phyloP scores from a whole-genome alignment of 73 alveolate genomes.

The Uronychia setigera region DNA sequence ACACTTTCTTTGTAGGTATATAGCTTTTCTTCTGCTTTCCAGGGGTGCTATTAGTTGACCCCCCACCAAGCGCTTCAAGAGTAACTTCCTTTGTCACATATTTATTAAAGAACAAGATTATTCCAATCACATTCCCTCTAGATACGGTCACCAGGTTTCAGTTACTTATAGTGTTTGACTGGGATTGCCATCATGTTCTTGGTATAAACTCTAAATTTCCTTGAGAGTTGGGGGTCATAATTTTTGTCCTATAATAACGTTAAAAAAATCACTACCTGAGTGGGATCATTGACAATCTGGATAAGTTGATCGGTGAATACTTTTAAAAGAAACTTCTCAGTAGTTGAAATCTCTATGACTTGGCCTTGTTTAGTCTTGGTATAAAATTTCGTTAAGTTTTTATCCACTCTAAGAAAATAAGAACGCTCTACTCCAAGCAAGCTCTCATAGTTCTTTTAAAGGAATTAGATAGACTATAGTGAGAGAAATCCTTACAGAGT shows the following conservation, averaged over 20 bases:
- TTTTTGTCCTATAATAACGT: neutral
- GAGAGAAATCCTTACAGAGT: neutral
- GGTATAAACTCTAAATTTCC: neutral
- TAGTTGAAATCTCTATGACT: neutral
- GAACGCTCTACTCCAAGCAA: neutral
- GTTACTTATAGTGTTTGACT: neutral
- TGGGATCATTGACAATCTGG: neutral
- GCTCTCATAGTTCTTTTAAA: neutral
- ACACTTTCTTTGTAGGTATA: neutral
- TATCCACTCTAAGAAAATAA: neutral
- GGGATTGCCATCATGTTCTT: neutral
- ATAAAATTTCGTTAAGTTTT: neutral
- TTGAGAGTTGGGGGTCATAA: neutral
- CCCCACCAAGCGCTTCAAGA: neutral
- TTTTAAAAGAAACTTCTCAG: neutral
- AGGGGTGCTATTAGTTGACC: neutral
- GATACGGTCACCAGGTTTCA: neutral
- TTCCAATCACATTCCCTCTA: constrained; percentile 12
- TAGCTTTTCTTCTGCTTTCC: neutral
- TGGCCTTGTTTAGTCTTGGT: neutral
- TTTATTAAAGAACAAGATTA: neutral
- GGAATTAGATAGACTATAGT: neutral
- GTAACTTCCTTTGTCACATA: neutral
- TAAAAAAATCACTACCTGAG: neutral
- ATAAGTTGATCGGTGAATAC: neutral